phyloP scores from a whole-genome alignment of 345 rosid genomes.

The Lagerstroemia speciosa region DNA sequence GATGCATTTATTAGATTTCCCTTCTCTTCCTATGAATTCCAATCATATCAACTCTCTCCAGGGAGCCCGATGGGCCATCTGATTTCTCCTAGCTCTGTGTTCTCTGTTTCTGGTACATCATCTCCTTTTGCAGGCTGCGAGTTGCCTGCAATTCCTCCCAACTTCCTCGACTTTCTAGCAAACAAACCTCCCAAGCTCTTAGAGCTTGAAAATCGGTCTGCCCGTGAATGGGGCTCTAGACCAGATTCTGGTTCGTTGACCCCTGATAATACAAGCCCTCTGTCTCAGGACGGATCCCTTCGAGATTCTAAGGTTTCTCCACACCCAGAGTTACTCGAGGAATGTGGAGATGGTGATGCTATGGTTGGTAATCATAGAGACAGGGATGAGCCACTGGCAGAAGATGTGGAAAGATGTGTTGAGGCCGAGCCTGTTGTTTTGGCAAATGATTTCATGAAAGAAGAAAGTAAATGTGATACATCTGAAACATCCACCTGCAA shows the following conservation, averaged over 20 bases:
- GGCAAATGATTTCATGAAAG: background rate
- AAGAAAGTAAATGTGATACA: conserved; percentile 8
- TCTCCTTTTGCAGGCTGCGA: conserved; percentile 87
- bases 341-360: conserved; percentile 15
- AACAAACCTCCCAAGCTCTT: conserved; percentile 60
- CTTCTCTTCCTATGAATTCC: conserved; percentile 56
- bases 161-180: conserved; percentile 48
- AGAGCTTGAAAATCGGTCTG: conserved; percentile 41
- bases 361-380: conserved; percentile 31
- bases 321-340: conserved; percentile 1
- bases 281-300: conserved; percentile 24
- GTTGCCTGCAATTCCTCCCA: conserved; percentile 23
- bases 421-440: conserved; percentile 7
- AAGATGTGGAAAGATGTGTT: conserved; percentile 32
- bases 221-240: conserved; percentile 28
- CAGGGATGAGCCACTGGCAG: conserved; percentile 47
- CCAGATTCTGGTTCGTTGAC: conserved; percentile 45
- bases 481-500: conserved; percentile 25
- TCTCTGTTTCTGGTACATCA: conserved; percentile 81
- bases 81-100: conserved; percentile 83
- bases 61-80: conserved; percentile 90
- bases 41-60: conserved; percentile 72
- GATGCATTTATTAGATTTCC: conserved; percentile 40
- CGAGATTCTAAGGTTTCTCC: conserved; percentile 23
- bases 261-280: conserved; percentile 37